Evolutionary conservation across 2,329 filamentous ascomycete genomes (phyloP).

Genomic region (Xylaria sp.): DNA sequence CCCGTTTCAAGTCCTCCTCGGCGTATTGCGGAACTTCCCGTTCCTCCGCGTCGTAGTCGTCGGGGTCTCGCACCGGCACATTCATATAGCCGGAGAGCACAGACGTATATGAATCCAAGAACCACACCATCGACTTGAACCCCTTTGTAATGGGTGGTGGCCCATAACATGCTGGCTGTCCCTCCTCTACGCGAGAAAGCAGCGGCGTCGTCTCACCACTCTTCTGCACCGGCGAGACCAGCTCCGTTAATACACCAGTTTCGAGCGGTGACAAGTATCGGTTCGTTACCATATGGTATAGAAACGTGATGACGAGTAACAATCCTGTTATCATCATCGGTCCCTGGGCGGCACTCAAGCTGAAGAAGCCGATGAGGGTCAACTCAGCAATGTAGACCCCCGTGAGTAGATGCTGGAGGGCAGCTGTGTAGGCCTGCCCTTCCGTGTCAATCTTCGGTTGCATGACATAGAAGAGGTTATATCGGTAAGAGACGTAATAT

Average conservation of each 20-base stretch:
- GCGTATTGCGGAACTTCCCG: slow-evolving; percentile 24
- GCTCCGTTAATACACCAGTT: slow-evolving; percentile 26
- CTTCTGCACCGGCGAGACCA: slow-evolving; percentile 15
- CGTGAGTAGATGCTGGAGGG: slow-evolving; percentile 65
- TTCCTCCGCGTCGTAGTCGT: slow-evolving; percentile 18
- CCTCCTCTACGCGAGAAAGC: slow-evolving; percentile 27
- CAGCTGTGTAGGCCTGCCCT: slow-evolving; percentile 64
- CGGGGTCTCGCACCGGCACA: slow-evolving; percentile 23
- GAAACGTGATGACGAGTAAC: slow-evolving; percentile 53
- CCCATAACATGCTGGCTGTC: slow-evolving; percentile 18
- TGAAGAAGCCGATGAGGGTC: slow-evolving; percentile 65
- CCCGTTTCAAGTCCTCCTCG: slow-evolving; percentile 27
- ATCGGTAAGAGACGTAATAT: slow-evolving; percentile 70
- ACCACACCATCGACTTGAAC: slow-evolving; percentile 25
- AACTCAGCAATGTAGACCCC: slow-evolving; percentile 66
- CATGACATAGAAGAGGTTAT: slow-evolving; percentile 69
- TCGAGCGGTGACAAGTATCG: slow-evolving; percentile 31
- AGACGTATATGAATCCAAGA: slow-evolving; percentile 29
- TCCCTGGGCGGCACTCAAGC: slow-evolving; percentile 51
- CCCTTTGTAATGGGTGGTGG: slow-evolving; percentile 20
- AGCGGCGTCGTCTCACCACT: slow-evolving; percentile 26
- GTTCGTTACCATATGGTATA: slow-evolving; percentile 51
- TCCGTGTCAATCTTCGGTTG: slow-evolving; percentile 68
- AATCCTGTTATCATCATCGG: slow-evolving; percentile 58
- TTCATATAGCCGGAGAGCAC: slow-evolving; percentile 28